Percentiles rank a stretch among this genome's conserved stretches.
phyloP scores from a whole-genome alignment of 2,329 filamentous ascomycete species.

The Penicillium italicum region DNA sequence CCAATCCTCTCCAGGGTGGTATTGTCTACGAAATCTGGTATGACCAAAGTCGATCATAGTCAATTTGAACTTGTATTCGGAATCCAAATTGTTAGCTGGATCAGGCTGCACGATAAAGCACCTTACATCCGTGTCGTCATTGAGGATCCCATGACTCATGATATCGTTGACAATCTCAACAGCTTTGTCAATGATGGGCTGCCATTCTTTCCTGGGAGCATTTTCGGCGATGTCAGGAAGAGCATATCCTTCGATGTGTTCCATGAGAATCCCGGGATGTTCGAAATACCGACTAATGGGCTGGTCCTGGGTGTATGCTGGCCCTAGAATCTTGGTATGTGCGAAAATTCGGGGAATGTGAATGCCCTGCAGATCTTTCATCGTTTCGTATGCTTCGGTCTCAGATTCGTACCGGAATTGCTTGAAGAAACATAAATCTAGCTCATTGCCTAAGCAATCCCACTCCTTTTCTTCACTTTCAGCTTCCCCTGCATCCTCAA shows the following conservation, averaged over 20 bases:
- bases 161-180: background rate
- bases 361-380: background rate
- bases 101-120: background rate
- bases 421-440: background rate
- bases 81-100: background rate
- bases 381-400: background rate
- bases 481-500: background rate
- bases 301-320: background rate
- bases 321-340: background rate
- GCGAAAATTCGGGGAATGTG: background rate
- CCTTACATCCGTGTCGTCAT: background rate
- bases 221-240: background rate
- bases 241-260: background rate
- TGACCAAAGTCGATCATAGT: conserved; percentile 1
- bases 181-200: background rate
- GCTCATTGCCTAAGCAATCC: background rate
- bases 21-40: background rate
- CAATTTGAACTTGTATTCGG: background rate
- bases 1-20: background rate
- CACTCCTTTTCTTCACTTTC: background rate
- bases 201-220: background rate
- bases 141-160: background rate
- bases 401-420: background rate
- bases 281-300: background rate
- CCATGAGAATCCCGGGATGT: background rate